Percentiles rank a stretch among this genome's conserved stretches.
Evolutionary conservation across 306 rosid species (phyloP).

Genomic region (Lathyrus sativus): DNA sequence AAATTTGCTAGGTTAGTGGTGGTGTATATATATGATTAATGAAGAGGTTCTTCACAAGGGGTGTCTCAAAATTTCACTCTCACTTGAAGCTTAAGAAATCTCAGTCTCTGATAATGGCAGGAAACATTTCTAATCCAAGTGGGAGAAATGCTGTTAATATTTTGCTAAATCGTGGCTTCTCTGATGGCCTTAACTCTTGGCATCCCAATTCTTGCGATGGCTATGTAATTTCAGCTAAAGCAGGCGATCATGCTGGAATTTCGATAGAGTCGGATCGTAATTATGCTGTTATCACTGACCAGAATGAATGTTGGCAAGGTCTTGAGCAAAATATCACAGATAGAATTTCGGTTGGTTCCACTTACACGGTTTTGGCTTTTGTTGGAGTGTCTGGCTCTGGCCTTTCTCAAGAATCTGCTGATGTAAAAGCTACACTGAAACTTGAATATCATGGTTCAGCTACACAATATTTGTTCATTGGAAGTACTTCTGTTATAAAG

Average conservation of each 20-base stretch:
- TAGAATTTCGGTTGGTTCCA: slow-evolving; percentile 53
- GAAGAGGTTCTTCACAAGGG: slow-evolving; percentile 65
- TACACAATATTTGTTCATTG: slow-evolving; percentile 66
- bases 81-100: slow-evolving; percentile 42
- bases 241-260: slow-evolving; percentile 44
- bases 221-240: slow-evolving; percentile 53
- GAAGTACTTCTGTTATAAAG: slow-evolving; percentile 68
- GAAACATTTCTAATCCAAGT: slow-evolving; percentile 40
- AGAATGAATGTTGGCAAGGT: slow-evolving; percentile 93
- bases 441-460: slow-evolving; percentile 58
- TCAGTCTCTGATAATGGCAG: slow-evolving; percentile 53
- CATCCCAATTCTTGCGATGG: slow-evolving; percentile 71
- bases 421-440: slow-evolving; percentile 83
- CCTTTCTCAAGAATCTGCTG: slow-evolving; percentile 54
- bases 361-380: slow-evolving; percentile 66
- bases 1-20: slow-evolving; percentile 41
- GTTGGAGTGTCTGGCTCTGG: slow-evolving; percentile 88
- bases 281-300: slow-evolving; percentile 66
- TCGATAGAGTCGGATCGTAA: slow-evolving; percentile 35
- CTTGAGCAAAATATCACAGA: slow-evolving; percentile 85
- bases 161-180: slow-evolving; percentile 76
- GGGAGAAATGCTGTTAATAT: slow-evolving; percentile 53
- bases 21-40: slow-evolving; percentile 50
- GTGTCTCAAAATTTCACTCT: slow-evolving; percentile 42
- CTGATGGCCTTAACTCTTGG: slow-evolving; percentile 77